Evolutionary conservation across 352 stramenopile genomes (phyloP).

Genomic region (Phytophthora colocasiae): DNA sequence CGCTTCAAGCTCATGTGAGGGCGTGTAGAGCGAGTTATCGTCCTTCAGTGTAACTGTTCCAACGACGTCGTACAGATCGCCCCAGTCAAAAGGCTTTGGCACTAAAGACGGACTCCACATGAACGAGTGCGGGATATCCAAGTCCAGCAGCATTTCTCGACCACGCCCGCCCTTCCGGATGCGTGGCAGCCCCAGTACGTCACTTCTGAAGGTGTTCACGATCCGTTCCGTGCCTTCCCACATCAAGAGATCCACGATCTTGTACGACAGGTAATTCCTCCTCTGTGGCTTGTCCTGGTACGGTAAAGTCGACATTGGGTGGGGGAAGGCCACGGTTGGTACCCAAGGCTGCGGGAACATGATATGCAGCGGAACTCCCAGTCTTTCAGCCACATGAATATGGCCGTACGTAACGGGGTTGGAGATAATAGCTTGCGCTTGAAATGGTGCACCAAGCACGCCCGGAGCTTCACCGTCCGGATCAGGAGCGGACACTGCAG

Average conservation of each 20-base stretch:
- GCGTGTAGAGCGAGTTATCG: conserved; percentile 38
- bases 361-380: conserved; percentile 92
- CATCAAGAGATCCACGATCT: conserved; percentile 82
- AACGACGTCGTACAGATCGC: conserved; percentile 81
- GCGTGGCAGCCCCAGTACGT: conserved; percentile 55
- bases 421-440: conserved; percentile 92
- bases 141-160: conserved; percentile 56
- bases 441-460: conserved; percentile 59
- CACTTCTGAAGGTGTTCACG: conserved; percentile 80
- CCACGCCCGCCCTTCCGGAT: conserved; percentile 61
- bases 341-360: conserved; percentile 93
- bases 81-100: conserved; percentile 91
- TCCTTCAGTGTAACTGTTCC: conserved; percentile 73
- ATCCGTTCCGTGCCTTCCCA: conserved; percentile 60
- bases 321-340: conserved; percentile 87
- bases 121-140: conserved; percentile 83
- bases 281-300: conserved; percentile 68
- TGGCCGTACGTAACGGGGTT: conserved; percentile 93
- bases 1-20: conserved; percentile 51
- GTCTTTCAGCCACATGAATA: conserved; percentile 91
- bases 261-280: conserved; percentile 85
- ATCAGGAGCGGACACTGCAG: conserved; percentile 74
- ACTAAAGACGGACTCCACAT: conserved; percentile 90
- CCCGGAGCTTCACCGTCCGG: conserved; percentile 58
- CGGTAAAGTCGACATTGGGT: conserved; percentile 83